Conservation (phyloP, 2,329 filamentous ascomycete genomes). For the Paecilomyces niveus region DNA sequence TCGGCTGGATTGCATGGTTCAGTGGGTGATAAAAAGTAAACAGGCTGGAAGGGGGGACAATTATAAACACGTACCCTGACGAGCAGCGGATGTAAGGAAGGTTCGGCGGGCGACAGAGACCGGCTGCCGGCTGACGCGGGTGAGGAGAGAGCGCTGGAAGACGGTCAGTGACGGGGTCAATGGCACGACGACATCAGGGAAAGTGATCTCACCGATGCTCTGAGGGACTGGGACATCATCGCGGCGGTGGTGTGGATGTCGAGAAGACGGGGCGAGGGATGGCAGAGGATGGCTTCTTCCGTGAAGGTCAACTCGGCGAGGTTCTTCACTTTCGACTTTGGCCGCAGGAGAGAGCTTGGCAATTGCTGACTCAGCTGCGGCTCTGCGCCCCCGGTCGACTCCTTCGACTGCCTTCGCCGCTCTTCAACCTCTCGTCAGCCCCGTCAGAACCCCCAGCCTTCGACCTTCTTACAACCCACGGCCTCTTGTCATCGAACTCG, state of each 20-base stretch:
- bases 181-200: constrained; percentile 6
- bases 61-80: constrained; percentile 50
- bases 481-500: constrained; percentile 23
- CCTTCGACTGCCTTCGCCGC: constrained; percentile 9
- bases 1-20: constrained; percentile 62
- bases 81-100: constrained; percentile 56
- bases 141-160: constrained; percentile 52
- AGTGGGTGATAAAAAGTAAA: constrained; percentile 10
- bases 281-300: constrained; percentile 11
- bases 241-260: constrained; percentile 12
- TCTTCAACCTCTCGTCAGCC: constrained; percentile 7
- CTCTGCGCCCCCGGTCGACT: constrained; percentile 11
- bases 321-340: constrained; percentile 20
- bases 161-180: constrained; percentile 16
- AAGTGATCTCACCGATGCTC: constrained; percentile 48
- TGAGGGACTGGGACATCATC: constrained; percentile 57
- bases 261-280: background rate
- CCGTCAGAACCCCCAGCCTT: constrained; percentile 10
- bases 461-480: constrained; percentile 11
- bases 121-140: constrained; percentile 54
- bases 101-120: constrained; percentile 52
- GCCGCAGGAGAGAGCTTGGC: constrained; percentile 19
- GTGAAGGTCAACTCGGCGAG: constrained; percentile 12
- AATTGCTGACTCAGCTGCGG: constrained; percentile 18
- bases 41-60: background rate